Evolutionary conservation across 1,284 basidiomycete genomes (phyloP), one percentile per base, ranked within the genome.

Genomic region (Ceratobasidium theobromae): DNA sequence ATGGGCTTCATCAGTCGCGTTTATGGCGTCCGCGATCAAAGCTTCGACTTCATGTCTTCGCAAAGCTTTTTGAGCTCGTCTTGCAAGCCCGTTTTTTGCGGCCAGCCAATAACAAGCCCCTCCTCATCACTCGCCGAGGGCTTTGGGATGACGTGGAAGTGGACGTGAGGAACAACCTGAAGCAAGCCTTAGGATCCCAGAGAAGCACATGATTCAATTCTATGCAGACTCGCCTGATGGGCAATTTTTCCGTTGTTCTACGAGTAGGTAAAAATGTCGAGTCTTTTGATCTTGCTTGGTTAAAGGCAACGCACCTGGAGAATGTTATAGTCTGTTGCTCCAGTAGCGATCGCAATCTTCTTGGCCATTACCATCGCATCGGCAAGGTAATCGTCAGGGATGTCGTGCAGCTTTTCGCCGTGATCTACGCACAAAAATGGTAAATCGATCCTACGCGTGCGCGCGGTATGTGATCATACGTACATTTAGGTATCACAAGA

Each of bases 71-170:
- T 51, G 8, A 70, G 57, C 14, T 69, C 69, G 38, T 69, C 69
- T 57, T 66, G 67, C 45, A 12, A 14, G 3, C 54, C 11, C 18
- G 67, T 51, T 27, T 72, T 71, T 23, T 70, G 73, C 2, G 91
- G 91, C 92, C 93, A 95, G 16, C 82, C 86, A 52, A 96, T 77
- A 23, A 85, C 84, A 45, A 96, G 81, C 8, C 89, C 94, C 71
- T 89, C 82, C 41, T 85, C 76, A 12, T 84, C 82, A 45, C 76
- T 77, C 0, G 77, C 79, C 4, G 77, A 76, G 0, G 90, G 91
- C 77, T 97, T 97, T 1, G 95, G 94, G 67, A 98, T 95, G 68
- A 97, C 81, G 76, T 94, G 89, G 78, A 95, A 94, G 75, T 96
- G 93, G 8, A 94, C 92, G 73, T 96, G 93, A 66, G 86, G 83